phyloP scores from a whole-genome alignment of 129 eudicot genomes.

The Flaveria trinervia region DNA sequence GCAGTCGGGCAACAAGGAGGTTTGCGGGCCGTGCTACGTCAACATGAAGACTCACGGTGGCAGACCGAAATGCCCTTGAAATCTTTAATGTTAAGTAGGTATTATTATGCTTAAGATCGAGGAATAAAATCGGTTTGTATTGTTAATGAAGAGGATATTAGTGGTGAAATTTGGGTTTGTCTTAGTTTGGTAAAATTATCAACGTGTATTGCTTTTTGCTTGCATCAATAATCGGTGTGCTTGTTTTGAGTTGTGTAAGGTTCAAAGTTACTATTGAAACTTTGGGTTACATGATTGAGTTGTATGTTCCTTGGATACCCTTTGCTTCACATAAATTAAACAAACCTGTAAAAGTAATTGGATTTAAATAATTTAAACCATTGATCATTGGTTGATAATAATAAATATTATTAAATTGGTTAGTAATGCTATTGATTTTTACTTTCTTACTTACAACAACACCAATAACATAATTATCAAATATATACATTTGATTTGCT shows the following conservation, averaged over 20 bases:
- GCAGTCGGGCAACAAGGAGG: slow-evolving; percentile 62
- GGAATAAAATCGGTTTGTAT: neutral
- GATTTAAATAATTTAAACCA: no score
- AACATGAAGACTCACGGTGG: slow-evolving; percentile 85
- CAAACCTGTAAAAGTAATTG: no score
- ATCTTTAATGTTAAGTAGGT: neutral
- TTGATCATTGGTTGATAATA: no score
- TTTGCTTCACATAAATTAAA: no score
- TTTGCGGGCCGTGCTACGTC: slow-evolving; percentile 69
- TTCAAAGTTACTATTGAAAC: neutral
- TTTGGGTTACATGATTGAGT: no score
- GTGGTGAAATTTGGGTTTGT: neutral
- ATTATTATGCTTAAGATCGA: neutral
- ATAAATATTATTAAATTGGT: no score
- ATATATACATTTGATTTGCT: no score
- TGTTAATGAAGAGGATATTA: neutral
- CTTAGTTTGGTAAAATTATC: neutral
- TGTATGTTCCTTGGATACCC: no score
- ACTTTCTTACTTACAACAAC: no score
- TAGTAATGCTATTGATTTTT: no score
- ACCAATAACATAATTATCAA: no score
- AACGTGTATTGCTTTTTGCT: neutral
- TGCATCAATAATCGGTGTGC: neutral
- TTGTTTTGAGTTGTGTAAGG: neutral
- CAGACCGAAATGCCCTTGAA: slow-evolving; percentile 73